Percentiles rank a stretch among this genome's conserved stretches.
phyloP scores from a whole-genome alignment of 1,284 basidiomycete genomes.

The Rhodotorula sp. region DNA sequence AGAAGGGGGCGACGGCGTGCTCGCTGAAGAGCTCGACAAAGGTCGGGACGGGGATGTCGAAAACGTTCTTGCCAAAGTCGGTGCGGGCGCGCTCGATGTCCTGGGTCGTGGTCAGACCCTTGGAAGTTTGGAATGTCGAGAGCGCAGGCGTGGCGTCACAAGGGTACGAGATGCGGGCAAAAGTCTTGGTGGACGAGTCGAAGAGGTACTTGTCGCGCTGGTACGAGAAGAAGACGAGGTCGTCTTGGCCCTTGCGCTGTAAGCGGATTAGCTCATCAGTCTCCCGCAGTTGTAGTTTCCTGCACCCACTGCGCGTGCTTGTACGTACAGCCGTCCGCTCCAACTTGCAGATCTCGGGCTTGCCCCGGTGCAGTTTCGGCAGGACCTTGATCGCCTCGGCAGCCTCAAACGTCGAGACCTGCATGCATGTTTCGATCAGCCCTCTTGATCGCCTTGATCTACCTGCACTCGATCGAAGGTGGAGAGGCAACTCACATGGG shows the following conservation, averaged over 20 bases:
- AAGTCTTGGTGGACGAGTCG: conserved; percentile 62
- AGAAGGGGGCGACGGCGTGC: conserved; percentile 91
- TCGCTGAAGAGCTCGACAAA: conserved; percentile 84
- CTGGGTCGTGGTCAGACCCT: conserved; percentile 51
- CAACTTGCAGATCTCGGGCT: conserved; percentile 83
- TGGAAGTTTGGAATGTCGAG: conserved; percentile 63
- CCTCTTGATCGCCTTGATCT: background rate
- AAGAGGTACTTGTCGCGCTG: conserved; percentile 93
- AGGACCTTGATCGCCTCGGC: conserved; percentile 82
- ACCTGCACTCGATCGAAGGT: background rate
- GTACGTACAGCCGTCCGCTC: conserved; percentile 59
- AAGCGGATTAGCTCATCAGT: background rate
- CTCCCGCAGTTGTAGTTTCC: too few species aligned
- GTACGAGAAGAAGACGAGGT: conserved; percentile 84
- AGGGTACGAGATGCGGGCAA: conserved; percentile 85
- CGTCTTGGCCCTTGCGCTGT: conserved; percentile 53
- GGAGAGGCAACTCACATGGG: conserved; percentile 15
- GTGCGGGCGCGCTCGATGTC: conserved; percentile 49
- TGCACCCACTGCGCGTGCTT: background rate
- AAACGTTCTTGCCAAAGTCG: conserved; percentile 86
- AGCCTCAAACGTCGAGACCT: conserved; percentile 66
- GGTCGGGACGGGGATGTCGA: conserved; percentile 90
- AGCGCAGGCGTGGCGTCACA: conserved; percentile 72
- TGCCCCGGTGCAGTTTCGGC: conserved; percentile 80
- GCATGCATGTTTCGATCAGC: background rate